Evolutionary conservation across 140 eudicot species (phyloP).

Genomic region (Stevia rebaudiana): DNA sequence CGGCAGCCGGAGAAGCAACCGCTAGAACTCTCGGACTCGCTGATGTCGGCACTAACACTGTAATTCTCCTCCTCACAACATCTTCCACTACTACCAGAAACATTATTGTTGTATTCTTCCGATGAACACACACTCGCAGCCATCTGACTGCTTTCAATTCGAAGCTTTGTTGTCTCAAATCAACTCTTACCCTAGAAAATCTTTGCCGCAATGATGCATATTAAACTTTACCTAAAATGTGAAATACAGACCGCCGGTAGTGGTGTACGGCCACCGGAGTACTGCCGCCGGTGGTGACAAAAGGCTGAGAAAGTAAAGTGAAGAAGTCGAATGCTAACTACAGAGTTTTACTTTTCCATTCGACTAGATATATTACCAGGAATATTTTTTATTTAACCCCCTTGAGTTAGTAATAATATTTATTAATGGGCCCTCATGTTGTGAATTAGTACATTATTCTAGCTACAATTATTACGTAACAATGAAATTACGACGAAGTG

Average conservation of each 20-base stretch:
- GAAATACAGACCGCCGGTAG: background rate
- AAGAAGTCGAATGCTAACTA: conserved; percentile 20
- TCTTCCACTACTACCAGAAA: conserved; percentile 24
- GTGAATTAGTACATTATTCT: background rate
- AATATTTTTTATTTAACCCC: background rate
- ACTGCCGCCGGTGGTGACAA: conserved; percentile 6
- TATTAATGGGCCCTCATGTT: background rate
- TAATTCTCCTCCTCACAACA: conserved; percentile 42
- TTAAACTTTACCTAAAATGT: conserved; percentile 10
- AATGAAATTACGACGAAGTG: background rate
- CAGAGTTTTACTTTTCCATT: background rate
- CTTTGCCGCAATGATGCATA: background rate
- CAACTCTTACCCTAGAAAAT: conserved; percentile 9
- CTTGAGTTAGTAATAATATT: background rate
- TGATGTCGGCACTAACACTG: conserved; percentile 73
- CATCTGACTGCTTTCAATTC: conserved; percentile 8
- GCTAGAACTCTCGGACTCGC: conserved; percentile 75
- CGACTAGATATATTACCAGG: conserved; percentile 5
- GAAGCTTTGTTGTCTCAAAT: conserved; percentile 1
- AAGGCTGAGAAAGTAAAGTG: conserved; percentile 25
- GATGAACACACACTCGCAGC: conserved; percentile 24
- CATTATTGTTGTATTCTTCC: conserved; percentile 15
- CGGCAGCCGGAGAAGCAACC: conserved; percentile 41
- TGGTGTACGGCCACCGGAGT: background rate
- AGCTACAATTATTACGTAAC: background rate